These are phyloP conservation scores for Xylaria castorea DNA, from an alignment of 495 filamentous ascomycete genomes.

Conservation along the genomic window DNA sequence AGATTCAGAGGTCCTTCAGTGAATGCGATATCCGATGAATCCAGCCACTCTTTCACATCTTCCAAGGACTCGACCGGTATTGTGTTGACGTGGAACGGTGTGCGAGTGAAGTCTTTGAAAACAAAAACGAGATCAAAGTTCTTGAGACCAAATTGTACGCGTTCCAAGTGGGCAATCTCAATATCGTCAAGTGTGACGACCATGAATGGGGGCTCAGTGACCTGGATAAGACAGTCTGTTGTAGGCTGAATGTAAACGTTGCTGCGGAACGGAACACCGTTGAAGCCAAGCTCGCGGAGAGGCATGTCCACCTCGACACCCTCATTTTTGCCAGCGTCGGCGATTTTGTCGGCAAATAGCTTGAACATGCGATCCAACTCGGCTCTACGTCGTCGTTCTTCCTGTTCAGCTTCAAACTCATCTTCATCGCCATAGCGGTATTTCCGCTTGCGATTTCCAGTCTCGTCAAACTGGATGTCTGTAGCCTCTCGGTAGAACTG, in stretches of 20 bases:
- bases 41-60: slow-evolving; percentile 96
- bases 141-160: slow-evolving; percentile 97
- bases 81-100: slow-evolving; percentile 93
- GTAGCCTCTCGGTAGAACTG: slow-evolving; percentile 99
- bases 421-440: slow-evolving; percentile 99
- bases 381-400: slow-evolving; percentile 89
- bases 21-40: slow-evolving; percentile 91
- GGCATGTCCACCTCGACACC: slow-evolving; percentile 92
- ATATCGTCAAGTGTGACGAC: slow-evolving; percentile 94
- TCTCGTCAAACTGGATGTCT: slow-evolving; percentile 98
- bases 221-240: slow-evolving; percentile 96
- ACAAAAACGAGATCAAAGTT: slow-evolving; percentile 99
- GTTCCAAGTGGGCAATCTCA: slow-evolving; percentile 94
- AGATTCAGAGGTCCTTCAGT: slow-evolving; percentile 95
- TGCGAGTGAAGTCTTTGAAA: slow-evolving; percentile 91
- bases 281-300: slow-evolving; percentile 95
- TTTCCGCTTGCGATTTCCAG: slow-evolving; percentile 95
- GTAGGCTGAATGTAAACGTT: slow-evolving; percentile 95
- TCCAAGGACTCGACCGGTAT: slow-evolving; percentile 96
- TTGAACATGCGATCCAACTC: slow-evolving; percentile 94
- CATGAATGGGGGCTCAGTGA: slow-evolving; percentile 96
- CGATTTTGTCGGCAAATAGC: slow-evolving; percentile 95
- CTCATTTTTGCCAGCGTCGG: slow-evolving; percentile 85
- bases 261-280: slow-evolving; percentile 91
- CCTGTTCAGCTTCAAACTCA: slow-evolving; percentile 97